A percentile compares a stretch with the other conserved stretches of the same genome.
These are phyloP conservation scores for Euphorbia tirucalli DNA, from an alignment of 345 rosid species.

Conservation along the genomic window DNA sequence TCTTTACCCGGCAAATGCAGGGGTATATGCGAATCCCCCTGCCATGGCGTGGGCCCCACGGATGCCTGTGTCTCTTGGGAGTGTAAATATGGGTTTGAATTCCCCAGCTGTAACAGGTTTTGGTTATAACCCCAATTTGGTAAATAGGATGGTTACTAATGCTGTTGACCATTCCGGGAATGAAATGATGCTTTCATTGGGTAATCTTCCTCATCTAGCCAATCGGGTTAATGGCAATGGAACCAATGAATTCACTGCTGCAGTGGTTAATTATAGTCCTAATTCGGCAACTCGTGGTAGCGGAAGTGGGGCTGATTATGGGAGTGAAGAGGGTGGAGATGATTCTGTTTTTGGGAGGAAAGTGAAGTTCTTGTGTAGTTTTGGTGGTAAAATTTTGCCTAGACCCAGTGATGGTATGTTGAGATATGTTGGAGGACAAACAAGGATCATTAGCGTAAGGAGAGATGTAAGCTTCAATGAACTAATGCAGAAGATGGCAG, in stretches of 20 bases:
- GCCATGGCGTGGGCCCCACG: slow-evolving; percentile 40
- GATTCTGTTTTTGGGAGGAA: slow-evolving; percentile 52
- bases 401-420: slow-evolving; percentile 73
- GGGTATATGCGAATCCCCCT: slow-evolving; percentile 41
- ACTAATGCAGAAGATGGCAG: slow-evolving; percentile 54
- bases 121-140: slow-evolving; percentile 33
- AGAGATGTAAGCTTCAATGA: slow-evolving; percentile 53
- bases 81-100: slow-evolving; percentile 32
- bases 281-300: slow-evolving; percentile 34
- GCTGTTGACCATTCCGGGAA: slow-evolving; percentile 43
- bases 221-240: slow-evolving; percentile 29
- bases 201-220: slow-evolving; percentile 31
- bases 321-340: slow-evolving; percentile 58
- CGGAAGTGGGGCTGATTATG: slow-evolving; percentile 39
- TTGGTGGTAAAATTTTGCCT: slow-evolving; percentile 74
- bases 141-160: slow-evolving; percentile 42
- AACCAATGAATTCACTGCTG: slow-evolving; percentile 24
- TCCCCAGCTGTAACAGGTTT: slow-evolving; percentile 33
- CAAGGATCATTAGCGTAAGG: slow-evolving; percentile 57
- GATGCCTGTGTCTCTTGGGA: slow-evolving; percentile 37
- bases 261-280: slow-evolving; percentile 14
- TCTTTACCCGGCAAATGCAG: slow-evolving; percentile 40
- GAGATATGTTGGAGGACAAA: slow-evolving; percentile 78
- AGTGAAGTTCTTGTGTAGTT: slow-evolving; percentile 69
- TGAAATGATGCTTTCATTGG: slow-evolving; percentile 34